Conservation (phyloP, 2,329 filamentous ascomycete genomes). For the Penicillium rolfsii region DNA sequence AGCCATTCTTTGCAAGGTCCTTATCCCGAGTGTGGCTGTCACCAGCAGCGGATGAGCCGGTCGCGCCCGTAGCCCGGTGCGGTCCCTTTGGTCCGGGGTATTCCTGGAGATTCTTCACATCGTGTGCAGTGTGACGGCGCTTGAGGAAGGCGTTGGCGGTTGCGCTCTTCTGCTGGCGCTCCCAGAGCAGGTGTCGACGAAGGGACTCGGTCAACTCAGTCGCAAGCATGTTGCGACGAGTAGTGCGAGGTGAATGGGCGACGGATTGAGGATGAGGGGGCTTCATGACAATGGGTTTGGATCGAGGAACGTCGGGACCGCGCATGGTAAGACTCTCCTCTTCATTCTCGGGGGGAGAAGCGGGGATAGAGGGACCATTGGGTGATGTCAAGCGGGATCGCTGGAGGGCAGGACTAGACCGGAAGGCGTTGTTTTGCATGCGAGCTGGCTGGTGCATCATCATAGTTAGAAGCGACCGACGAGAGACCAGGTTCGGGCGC, state of each 20-base stretch:
- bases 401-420: constrained; percentile 50
- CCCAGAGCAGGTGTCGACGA: constrained; percentile 88
- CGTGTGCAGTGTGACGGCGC: constrained; percentile 85
- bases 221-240: constrained; percentile 90
- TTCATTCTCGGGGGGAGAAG: constrained; percentile 61
- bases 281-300: constrained; percentile 79
- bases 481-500: constrained; percentile 78
- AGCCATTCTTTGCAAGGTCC: constrained; percentile 67
- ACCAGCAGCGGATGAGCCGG: constrained; percentile 28
- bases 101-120: constrained; percentile 84
- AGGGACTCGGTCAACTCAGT: constrained; percentile 93
- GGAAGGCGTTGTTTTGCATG: constrained; percentile 65
- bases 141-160: constrained; percentile 88
- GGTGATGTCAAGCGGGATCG: constrained; percentile 66
- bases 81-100: constrained; percentile 68
- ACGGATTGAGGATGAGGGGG: constrained; percentile 70
- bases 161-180: constrained; percentile 90
- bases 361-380: constrained; percentile 68
- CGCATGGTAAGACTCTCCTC: constrained; percentile 66
- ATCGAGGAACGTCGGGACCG: constrained; percentile 66
- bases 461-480: constrained; percentile 84
- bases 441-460: constrained; percentile 81
- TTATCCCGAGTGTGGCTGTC: constrained; percentile 54
- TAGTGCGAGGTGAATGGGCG: constrained; percentile 87
- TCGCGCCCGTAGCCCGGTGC: constrained; percentile 43